Evolutionary conservation across 2,329 filamentous ascomycete species (phyloP).

Genomic region (Fonsecaea multimorphosa): DNA sequence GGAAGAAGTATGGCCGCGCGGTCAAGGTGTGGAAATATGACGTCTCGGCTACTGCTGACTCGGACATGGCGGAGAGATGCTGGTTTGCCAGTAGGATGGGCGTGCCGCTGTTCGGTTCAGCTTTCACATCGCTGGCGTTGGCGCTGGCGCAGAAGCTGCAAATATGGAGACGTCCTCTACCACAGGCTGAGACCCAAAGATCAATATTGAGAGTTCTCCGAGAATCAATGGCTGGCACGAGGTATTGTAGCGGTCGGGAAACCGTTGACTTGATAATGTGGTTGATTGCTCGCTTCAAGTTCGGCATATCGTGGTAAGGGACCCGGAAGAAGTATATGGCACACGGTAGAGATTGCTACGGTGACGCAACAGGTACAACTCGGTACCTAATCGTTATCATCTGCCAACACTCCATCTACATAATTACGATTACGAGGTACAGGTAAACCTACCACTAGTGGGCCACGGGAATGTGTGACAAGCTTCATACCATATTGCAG

Average conservation of each 20-base stretch:
- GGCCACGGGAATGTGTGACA: background rate
- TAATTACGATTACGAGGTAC: no score
- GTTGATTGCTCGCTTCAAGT: background rate
- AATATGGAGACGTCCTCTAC: background rate
- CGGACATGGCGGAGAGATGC: constrained; percentile 12
- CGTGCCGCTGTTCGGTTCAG: background rate
- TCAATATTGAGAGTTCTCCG: background rate
- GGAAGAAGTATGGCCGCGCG: constrained; percentile 24
- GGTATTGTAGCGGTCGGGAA: background rate
- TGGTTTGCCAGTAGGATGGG: background rate
- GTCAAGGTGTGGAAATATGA: constrained; percentile 27
- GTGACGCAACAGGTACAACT: background rate
- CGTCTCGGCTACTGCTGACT: constrained; percentile 19
- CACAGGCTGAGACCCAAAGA: background rate
- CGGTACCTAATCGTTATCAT: background rate
- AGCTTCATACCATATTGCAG: background rate
- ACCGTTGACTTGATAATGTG: background rate
- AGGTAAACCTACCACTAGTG: no score
- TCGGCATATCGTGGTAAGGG: background rate
- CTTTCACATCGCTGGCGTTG: background rate
- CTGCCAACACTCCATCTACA: background rate
- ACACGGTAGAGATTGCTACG: background rate
- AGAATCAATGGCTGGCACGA: background rate
- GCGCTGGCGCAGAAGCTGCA: background rate
- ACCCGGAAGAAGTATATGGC: background rate